These are phyloP conservation scores for Bacidia gigantensis DNA, from an alignment of 495 filamentous ascomycete species.

Conservation along the genomic window DNA sequence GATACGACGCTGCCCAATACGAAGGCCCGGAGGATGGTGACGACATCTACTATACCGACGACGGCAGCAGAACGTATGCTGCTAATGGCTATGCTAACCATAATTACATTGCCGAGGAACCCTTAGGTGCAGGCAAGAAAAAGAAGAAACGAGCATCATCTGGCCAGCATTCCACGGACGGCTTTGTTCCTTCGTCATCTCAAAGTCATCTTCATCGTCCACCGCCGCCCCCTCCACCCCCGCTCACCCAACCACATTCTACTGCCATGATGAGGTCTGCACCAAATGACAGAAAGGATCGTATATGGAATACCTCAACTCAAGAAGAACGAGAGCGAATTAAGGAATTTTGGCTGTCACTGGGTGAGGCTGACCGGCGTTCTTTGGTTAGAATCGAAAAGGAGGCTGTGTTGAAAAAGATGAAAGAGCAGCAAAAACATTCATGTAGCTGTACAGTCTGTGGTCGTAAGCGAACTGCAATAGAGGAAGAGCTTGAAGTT, in stretches of 20 bases:
- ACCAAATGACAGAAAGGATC: slow-evolving; percentile 44
- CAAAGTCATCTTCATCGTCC: slow-evolving; percentile 21
- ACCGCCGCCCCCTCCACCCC: slow-evolving; percentile 29
- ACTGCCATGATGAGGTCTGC: slow-evolving; percentile 20
- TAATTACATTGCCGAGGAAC: slow-evolving; percentile 12
- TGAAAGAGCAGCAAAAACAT: slow-evolving; percentile 99
- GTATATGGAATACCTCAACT: slow-evolving; percentile 94
- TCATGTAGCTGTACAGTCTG: slow-evolving; percentile 97
- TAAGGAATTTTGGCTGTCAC: slow-evolving; percentile 94
- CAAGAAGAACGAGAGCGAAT: slow-evolving; percentile 92
- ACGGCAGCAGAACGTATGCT: slow-evolving; percentile 11
- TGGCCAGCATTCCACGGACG: slow-evolving; percentile 25
- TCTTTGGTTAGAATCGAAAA: slow-evolving; percentile 96
- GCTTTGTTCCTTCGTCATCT: slow-evolving; percentile 27
- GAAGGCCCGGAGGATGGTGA: slow-evolving; percentile 27
- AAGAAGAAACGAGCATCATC: slow-evolving; percentile 35
- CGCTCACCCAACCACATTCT: slow-evolving; percentile 22
- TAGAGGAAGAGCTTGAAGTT: slow-evolving; percentile 97
- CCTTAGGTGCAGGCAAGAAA: slow-evolving; percentile 24
- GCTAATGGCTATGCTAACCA: slow-evolving; percentile 19
- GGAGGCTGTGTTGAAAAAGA: slow-evolving; percentile 92
- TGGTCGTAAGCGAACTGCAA: slow-evolving; percentile 88
- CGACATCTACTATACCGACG: slow-evolving; percentile 30
- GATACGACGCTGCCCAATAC: slow-evolving; percentile 22
- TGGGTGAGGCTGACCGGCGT: slow-evolving; percentile 86